Percentiles rank a stretch among this genome's conserved stretches.
phyloP scores from a whole-genome alignment of 2,329 filamentous ascomycete genomes.

The Alternaria sp. region DNA sequence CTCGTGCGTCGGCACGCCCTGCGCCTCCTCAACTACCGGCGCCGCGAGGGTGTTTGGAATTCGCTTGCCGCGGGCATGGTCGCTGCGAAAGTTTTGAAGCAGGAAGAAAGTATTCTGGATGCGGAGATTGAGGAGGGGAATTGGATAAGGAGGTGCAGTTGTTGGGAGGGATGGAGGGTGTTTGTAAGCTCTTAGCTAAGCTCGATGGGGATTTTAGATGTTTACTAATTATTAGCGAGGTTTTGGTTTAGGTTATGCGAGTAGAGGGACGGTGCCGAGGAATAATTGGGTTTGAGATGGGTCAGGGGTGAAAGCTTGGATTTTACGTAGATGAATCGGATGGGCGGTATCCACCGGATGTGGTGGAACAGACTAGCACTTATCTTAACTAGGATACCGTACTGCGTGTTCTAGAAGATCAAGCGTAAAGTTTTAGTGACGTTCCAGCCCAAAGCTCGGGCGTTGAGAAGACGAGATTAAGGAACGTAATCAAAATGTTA shows the following conservation, averaged over 20 bases:
- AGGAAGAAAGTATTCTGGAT: no score
- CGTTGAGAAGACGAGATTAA: background rate
- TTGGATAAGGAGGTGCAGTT: no score
- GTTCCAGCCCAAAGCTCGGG: background rate
- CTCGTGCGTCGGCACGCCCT: slow-evolving; percentile 39
- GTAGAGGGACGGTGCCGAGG: background rate
- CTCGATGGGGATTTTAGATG: background rate
- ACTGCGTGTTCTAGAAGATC: no score
- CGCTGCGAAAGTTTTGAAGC: background rate
- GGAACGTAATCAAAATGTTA: background rate
- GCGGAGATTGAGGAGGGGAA: no score
- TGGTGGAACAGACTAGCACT: no score
- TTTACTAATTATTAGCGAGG: background rate
- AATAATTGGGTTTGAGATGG: background rate
- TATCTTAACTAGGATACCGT: no score
- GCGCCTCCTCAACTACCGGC: slow-evolving; percentile 32
- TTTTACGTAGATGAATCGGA: background rate
- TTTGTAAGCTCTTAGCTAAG: background rate
- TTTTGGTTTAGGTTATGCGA: background rate
- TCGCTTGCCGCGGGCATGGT: slow-evolving; percentile 26
- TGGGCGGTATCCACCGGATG: no score
- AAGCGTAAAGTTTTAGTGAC: background rate
- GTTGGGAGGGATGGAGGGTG: background rate
- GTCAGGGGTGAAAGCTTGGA: background rate
- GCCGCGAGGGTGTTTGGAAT: slow-evolving; percentile 44